phyloP scores from a whole-genome alignment of 2,329 filamentous ascomycete species.

The Xylaria polymorpha region DNA sequence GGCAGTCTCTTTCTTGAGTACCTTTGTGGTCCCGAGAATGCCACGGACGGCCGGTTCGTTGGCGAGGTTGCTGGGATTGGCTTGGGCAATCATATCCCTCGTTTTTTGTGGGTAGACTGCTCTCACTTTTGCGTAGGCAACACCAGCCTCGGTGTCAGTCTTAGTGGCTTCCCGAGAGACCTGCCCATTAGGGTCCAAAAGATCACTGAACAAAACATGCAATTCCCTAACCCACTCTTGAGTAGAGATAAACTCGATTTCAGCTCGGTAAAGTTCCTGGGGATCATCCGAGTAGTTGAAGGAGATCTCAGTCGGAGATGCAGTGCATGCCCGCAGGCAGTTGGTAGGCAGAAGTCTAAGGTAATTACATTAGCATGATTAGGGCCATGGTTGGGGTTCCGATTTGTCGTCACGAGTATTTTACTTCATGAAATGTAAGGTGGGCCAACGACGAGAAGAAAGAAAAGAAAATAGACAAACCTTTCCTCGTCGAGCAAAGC shows the following conservation, averaged over 20 bases:
- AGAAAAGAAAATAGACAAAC: slow-evolving; percentile 31
- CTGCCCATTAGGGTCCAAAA: slow-evolving; percentile 43
- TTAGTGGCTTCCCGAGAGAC: slow-evolving; percentile 41
- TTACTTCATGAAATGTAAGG: background rate
- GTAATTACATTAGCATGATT: slow-evolving; percentile 9
- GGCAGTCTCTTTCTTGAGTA: slow-evolving; percentile 39
- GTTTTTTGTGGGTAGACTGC: slow-evolving; percentile 47
- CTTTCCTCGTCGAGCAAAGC: slow-evolving; percentile 71
- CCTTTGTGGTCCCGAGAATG: slow-evolving; percentile 46
- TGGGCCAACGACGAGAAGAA: background rate
- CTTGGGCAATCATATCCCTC: slow-evolving; percentile 45
- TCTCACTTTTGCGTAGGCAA: slow-evolving; percentile 48
- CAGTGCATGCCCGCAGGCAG: slow-evolving; percentile 47
- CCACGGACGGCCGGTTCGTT: slow-evolving; percentile 41
- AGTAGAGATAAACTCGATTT: slow-evolving; percentile 46
- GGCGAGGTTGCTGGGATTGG: slow-evolving; percentile 39
- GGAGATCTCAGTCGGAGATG: slow-evolving; percentile 46
- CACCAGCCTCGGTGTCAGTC: slow-evolving; percentile 44
- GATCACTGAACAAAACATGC: slow-evolving; percentile 40
- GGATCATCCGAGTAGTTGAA: slow-evolving; percentile 48
- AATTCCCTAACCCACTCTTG: slow-evolving; percentile 47
- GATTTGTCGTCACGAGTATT: background rate
- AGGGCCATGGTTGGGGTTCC: background rate
- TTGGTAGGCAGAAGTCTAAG: slow-evolving; percentile 44
- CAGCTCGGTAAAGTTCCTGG: slow-evolving; percentile 43